These are phyloP conservation scores for Arabidopsis lyrata DNA, from an alignment of 441 rosid species.

Conservation along the genomic window DNA sequence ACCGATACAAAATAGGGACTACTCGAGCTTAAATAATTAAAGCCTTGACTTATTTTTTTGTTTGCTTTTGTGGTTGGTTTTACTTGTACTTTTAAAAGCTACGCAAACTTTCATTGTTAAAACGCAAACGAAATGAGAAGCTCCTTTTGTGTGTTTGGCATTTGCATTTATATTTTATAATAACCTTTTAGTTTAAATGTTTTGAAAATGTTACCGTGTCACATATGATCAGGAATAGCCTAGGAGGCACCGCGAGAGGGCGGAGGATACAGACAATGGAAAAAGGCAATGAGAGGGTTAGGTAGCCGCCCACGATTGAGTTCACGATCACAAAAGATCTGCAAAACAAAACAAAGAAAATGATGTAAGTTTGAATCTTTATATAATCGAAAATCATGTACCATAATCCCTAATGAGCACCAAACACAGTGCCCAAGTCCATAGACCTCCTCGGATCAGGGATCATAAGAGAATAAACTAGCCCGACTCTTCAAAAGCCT, in stretches of 20 bases:
- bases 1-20: no score
- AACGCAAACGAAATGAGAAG: no score
- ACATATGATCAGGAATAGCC: conserved; percentile 63
- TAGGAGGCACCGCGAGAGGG: conserved; percentile 58
- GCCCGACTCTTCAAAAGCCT: neutral
- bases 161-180: neutral
- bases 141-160: neutral
- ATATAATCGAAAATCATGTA: neutral
- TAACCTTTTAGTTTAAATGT: neutral
- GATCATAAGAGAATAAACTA: no score
- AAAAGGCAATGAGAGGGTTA: conserved; percentile 76
- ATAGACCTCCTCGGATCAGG: no score
- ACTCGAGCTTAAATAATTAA: neutral
- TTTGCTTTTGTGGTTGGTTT: neutral
- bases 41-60: neutral
- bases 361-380: neutral
- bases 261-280: conserved; percentile 75
- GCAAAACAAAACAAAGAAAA: conserved; percentile 26
- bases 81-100: neutral
- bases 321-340: conserved; percentile 73
- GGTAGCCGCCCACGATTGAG: conserved; percentile 65
- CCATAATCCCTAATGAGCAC: neutral
- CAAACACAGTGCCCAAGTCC: neutral
- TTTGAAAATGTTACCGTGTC: conserved; percentile 53
- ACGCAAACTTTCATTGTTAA: no score